phyloP scores from a whole-genome alignment of 495 filamentous ascomycete genomes.

The Friedmanniomyces simplex region DNA sequence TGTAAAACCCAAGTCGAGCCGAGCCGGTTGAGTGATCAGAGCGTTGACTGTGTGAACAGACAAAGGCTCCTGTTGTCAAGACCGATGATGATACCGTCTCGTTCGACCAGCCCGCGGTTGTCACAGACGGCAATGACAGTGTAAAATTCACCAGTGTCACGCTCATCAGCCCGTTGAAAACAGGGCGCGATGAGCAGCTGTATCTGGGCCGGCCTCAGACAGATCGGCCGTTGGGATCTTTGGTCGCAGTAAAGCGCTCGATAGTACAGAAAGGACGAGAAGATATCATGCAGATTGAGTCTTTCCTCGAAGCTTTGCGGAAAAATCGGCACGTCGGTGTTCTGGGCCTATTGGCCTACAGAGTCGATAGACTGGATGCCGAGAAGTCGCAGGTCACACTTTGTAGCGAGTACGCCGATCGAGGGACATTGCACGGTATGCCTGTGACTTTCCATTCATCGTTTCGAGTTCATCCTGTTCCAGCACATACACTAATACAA shows the following conservation, averaged over 20 bases:
- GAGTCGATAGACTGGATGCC: conserved; percentile 42
- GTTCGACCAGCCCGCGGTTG: conserved; percentile 11
- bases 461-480: too few relatives aligned
- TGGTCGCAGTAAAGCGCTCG: conserved; percentile 12
- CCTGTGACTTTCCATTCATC: background rate
- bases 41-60: background rate
- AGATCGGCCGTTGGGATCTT: background rate
- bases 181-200: background rate
- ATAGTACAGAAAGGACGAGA: background rate
- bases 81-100: background rate
- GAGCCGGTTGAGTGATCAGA: too few relatives aligned
- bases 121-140: background rate
- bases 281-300: conserved; percentile 54
- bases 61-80: background rate
- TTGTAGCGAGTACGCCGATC: conserved; percentile 66
- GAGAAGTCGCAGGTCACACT: conserved; percentile 66
- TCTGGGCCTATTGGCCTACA: conserved; percentile 68
- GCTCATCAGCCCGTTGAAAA: background rate
- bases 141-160: conserved; percentile 1
- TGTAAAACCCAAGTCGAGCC: too few relatives aligned
- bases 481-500: background rate
- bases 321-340: conserved; percentile 67
- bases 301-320: conserved; percentile 59
- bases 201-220: conserved; percentile 1
- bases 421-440: conserved; percentile 55